Evolutionary conservation across 108 stramenopile species (phyloP), one percentile per base, ranked within the genome.

Genomic region (Pseudonitzschia pungens): DNA sequence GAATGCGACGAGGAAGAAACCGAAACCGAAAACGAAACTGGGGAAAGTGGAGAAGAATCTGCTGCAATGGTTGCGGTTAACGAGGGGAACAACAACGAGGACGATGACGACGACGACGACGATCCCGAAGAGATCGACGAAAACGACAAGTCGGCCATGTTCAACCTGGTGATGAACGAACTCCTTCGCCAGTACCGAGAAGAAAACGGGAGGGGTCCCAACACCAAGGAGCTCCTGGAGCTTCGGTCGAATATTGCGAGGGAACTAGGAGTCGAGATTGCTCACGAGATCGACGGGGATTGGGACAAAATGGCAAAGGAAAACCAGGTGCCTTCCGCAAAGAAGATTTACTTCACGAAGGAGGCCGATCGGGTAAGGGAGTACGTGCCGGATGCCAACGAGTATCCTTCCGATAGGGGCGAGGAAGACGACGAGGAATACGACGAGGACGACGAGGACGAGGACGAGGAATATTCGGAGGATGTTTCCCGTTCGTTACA

Each of bases 121-220:
- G 76, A 75, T 8, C 64, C 69, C 20, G 81, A 75, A 29, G 73
- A 80, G 28, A 74, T 72, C 12, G 83, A 86, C 50, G 87, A 92
- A 20, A 87, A 86, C 60, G 85, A 83, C 59, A 81, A 84, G 73
- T 58, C 72, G 10, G 88, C 86, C 64, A 89, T 95, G 89, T 88
- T 95, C 84, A 95, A 95, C 68, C 70, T 95, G 54, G 83, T 95
- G 14, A 78, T 95, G 56, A 81, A 80, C 22, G 88, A 90, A 69
- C 80, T 95, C 12, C 66, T 95, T 20, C 81, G 87, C 31, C 77
- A 85, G 65, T 95, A 90, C 75, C 85, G 86, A 52, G 89, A 92
- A 69, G 89, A 95, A 28, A 83, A 92, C 78, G 93, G 91, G 21
- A 78, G 93, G 8, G 91, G 93, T 8, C 93, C 93, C 28, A 81